Conservation (phyloP, 2,329 filamentous ascomycete genomes). For the Colletotrichum cordylinicola region DNA sequence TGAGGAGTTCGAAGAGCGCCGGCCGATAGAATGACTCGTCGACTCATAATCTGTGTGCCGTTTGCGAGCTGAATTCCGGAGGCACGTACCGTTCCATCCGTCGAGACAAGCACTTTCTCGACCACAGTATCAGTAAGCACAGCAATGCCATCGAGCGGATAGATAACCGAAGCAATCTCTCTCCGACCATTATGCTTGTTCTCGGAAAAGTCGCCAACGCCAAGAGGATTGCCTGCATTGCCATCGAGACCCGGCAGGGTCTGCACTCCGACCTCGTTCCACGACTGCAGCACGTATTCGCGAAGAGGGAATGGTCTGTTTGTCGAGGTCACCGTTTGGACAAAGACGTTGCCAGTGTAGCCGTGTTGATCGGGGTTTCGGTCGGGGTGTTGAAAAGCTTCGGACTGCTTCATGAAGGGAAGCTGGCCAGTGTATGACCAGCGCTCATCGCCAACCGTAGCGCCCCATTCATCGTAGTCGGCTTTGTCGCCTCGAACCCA, state of each 20-base stretch:
- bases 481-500: neutral
- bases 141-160: neutral
- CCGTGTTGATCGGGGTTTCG: neutral
- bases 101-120: neutral
- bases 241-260: neutral
- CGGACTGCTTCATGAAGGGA: neutral
- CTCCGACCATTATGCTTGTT: neutral
- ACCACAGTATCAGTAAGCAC: neutral
- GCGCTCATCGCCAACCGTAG: neutral
- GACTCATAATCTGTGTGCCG: accelerated
- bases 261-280: neutral
- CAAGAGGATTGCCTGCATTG: neutral
- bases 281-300: neutral
- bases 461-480: neutral
- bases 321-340: neutral
- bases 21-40: neutral
- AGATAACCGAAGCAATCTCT: neutral
- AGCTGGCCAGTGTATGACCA: neutral
- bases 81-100: accelerated
- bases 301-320: neutral
- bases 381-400: neutral
- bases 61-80: neutral
- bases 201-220: neutral
- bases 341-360: neutral
- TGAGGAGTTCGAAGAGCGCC: neutral